Base-by-base conservation (phyloP, 768 basidiomycete genomes). In the Trametes cinnabarina region DNA sequence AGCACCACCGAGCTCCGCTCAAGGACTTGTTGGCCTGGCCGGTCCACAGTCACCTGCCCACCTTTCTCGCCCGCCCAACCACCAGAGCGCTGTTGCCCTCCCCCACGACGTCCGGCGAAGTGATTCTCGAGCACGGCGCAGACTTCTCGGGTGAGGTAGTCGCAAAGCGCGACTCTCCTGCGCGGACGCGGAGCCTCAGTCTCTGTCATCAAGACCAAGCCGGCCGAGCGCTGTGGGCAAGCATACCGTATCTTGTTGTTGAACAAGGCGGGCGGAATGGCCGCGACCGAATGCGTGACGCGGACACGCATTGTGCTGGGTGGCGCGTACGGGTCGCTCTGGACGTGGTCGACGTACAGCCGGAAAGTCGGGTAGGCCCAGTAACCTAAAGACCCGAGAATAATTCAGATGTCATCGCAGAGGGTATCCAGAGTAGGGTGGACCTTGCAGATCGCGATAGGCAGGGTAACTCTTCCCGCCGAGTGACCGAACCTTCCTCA, bases 311-410 rank as follows among this genome's bases (percentile, higher is more conserved):
- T 25, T 23, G 57, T 63, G 55, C 58, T 60, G 1, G 63, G 63
- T 14, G 58, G 56, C 15, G 63, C 63, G 42, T 57, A 63, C 15
- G 63, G 58, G 52, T 63, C 63, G 42, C 47, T 54, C 47, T 63
- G 63, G 28, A 60, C 47, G 47, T 60, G 47, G 22, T 63, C 58
- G 23, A 60, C 43, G n/a, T 32, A 20, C n/a, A 63, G 39, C 8
- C 32, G 20, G 35, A 48, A 53, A 3, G 42, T 58, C 23, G 34
- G 23, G 19, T 57, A 60, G n/a, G 35, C 22, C 63, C 63, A 60
- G 4, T 44, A 3, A 25, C 14, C n/a, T 22, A 4, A 34, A 3
- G 19, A 26, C 12, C 39, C n/a, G 19, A n/a, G n/a, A n/a, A n/a
- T n/a, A n/a, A n/a, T n/a, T n/a, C n/a, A n/a, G n/a, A n/a, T n/a